Conservation (phyloP, 345 rosid genomes). For the Gossypium stocksii region DNA sequence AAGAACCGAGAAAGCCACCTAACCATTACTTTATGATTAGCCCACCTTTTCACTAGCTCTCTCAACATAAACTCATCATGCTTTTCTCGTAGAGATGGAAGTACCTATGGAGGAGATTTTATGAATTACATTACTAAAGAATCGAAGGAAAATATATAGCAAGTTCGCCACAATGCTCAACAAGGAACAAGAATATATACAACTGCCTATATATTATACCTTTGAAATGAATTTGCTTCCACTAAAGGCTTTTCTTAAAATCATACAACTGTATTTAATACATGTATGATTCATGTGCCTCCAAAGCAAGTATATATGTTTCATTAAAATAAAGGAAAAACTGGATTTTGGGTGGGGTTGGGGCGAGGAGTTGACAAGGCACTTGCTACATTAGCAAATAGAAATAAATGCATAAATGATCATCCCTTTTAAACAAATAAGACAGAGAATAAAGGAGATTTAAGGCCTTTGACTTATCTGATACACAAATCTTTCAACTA, state of each 20-base stretch:
- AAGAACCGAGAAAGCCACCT: slow-evolving; percentile 53
- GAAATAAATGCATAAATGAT: background rate
- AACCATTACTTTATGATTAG: slow-evolving; percentile 48
- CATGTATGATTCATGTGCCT: background rate
- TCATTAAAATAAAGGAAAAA: background rate
- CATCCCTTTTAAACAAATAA: background rate
- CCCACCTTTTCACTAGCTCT: slow-evolving; percentile 52
- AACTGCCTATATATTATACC: background rate
- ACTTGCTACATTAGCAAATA: too few species aligned
- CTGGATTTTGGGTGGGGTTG: background rate
- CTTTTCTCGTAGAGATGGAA: slow-evolving; percentile 43
- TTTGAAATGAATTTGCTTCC: background rate
- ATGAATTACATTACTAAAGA: background rate
- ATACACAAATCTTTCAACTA: background rate
- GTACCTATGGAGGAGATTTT: slow-evolving; percentile 17
- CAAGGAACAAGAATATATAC: background rate
- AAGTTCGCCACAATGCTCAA: background rate
- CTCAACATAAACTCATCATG: slow-evolving; percentile 46
- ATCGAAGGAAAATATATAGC: background rate
- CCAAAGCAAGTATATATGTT: background rate
- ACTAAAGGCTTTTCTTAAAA: background rate
- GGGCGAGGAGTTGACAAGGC: background rate
- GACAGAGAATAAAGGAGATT: background rate
- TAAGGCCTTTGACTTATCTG: background rate
- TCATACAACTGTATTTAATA: background rate